Percentiles rank a stretch among this genome's conserved stretches.
phyloP scores from a whole-genome alignment of 768 basidiomycete species.

The Zangia roseola region DNA sequence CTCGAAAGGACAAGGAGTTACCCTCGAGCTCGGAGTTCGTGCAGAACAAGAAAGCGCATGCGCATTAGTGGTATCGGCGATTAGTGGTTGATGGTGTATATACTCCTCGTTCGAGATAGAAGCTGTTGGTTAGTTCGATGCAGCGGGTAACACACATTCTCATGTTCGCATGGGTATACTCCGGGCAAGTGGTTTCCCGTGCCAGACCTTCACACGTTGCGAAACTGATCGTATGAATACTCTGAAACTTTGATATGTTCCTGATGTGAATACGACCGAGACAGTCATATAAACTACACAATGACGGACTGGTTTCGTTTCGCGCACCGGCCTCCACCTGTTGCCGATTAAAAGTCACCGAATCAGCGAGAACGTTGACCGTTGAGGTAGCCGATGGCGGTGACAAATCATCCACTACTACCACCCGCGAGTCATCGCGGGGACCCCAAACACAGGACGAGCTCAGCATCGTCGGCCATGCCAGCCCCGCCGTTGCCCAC shows the following conservation, averaged over 20 bases:
- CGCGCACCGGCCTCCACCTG: neutral
- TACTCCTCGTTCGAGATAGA: slow-evolving; percentile 1
- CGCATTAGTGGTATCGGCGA: slow-evolving; percentile 85
- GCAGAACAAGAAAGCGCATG: slow-evolving; percentile 89
- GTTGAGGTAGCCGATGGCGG: slow-evolving; percentile 9
- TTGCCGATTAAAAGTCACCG: neutral
- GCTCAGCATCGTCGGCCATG: slow-evolving; percentile 31
- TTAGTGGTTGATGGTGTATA: slow-evolving; percentile 53
- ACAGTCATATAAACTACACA: slow-evolving; percentile 1
- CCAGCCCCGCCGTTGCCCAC: slow-evolving; percentile 68
- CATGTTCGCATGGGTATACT: slow-evolving; percentile 15
- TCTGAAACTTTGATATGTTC: slow-evolving; percentile 2
- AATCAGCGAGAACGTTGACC: slow-evolving; percentile 2
- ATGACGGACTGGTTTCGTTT: slow-evolving; percentile 10
- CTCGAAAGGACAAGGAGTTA: slow-evolving; percentile 86
- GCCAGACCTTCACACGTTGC: slow-evolving; percentile 3
- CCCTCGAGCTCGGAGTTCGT: slow-evolving; percentile 85
- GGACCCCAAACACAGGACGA: slow-evolving; percentile 15
- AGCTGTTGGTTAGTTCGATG: slow-evolving; percentile 9
- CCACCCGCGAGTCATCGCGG: slow-evolving; percentile 7
- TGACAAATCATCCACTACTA: slow-evolving; percentile 15
- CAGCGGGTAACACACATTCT: slow-evolving; percentile 3
- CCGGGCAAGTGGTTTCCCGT: neutral
- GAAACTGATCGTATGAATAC: neutral
- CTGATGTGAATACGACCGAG: neutral